Evolutionary conservation across 495 filamentous ascomycete species (phyloP).

Genomic region (Trichodelitschia bisporula): DNA sequence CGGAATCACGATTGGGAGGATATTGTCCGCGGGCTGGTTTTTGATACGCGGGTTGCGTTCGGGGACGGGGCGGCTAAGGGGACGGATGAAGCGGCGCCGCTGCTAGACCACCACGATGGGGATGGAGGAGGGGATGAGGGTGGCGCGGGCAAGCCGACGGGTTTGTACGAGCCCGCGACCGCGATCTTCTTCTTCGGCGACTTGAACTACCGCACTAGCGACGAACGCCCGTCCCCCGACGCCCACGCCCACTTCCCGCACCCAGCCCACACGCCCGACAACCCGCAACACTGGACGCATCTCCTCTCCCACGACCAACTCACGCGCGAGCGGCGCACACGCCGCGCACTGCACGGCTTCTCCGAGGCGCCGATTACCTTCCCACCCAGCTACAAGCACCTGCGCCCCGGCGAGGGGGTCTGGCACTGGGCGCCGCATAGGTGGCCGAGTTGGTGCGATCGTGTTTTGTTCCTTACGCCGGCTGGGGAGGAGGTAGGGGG

Average conservation of each 20-base stretch:
- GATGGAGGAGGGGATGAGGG: conserved; percentile 1
- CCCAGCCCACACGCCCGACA: conserved; percentile 22
- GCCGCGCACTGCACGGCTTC: conserved; percentile 49
- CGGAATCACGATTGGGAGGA: conserved; percentile 69
- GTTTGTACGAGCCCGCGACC: conserved; percentile 47
- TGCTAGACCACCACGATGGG: conserved; percentile 5
- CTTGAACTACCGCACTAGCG: conserved; percentile 74
- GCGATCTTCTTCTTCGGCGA: conserved; percentile 75
- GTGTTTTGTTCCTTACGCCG: conserved; percentile 43
- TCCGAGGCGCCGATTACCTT: conserved; percentile 51
- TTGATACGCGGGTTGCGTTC: no score
- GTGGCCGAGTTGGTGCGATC: conserved; percentile 87
- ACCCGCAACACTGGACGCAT: conserved; percentile 27
- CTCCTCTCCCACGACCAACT: conserved; percentile 60
- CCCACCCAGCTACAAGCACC: conserved; percentile 82
- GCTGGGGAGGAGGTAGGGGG: conserved; percentile 9
- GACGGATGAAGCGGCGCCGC: conserved; percentile 2
- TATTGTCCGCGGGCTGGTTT: conserved; percentile 58
- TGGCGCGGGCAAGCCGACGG: conserved; percentile 5
- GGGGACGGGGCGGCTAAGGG: conserved; percentile 2
- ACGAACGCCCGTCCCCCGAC: conserved; percentile 25
- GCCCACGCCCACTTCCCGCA: conserved; percentile 35
- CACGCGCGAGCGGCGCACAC: conserved; percentile 33
- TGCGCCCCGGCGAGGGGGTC: conserved; percentile 15
- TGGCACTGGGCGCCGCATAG: conserved; percentile 61